Evolutionary conservation across 2,329 filamentous ascomycete genomes (phyloP).

Genomic region (Clonostachys byssicola): DNA sequence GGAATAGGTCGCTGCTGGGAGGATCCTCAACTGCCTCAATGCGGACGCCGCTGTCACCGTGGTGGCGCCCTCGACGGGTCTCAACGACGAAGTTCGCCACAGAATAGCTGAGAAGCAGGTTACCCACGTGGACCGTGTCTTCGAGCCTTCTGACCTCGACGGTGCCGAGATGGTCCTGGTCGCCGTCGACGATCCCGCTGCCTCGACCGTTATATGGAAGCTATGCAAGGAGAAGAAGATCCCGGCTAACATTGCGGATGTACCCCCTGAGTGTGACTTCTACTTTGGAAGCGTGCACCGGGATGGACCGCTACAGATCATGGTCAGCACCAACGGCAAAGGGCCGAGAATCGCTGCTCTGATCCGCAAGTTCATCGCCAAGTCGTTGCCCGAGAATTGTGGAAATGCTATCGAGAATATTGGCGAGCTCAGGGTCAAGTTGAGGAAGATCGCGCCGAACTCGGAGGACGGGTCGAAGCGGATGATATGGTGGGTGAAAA

Average conservation of each 20-base stretch:
- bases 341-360: slow-evolving; percentile 87
- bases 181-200: slow-evolving; percentile 87
- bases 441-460: slow-evolving; percentile 72
- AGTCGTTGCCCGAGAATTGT: slow-evolving; percentile 69
- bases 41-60: slow-evolving; percentile 89
- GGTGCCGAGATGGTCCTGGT: slow-evolving; percentile 82
- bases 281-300: slow-evolving; percentile 97
- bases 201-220: slow-evolving; percentile 89
- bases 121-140: slow-evolving; percentile 75
- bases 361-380: slow-evolving; percentile 78
- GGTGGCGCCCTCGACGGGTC: slow-evolving; percentile 71
- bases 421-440: slow-evolving; percentile 71
- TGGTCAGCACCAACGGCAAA: slow-evolving; percentile 98
- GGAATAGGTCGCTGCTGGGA: slow-evolving; percentile 82
- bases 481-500: slow-evolving; percentile 72
- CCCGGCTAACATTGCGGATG: slow-evolving; percentile 93
- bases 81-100: slow-evolving; percentile 85
- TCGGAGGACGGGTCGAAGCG: slow-evolving; percentile 74
- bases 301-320: slow-evolving; percentile 92
- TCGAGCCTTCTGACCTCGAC: slow-evolving; percentile 83
- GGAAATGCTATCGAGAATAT: slow-evolving; percentile 84
- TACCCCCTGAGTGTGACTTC: slow-evolving; percentile 95
- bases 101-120: slow-evolving; percentile 74
- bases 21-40: slow-evolving; percentile 90
- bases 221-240: slow-evolving; percentile 82